Conservation (phyloP, 2,329 filamentous ascomycete genomes). For the Mollisia scopiformis region DNA sequence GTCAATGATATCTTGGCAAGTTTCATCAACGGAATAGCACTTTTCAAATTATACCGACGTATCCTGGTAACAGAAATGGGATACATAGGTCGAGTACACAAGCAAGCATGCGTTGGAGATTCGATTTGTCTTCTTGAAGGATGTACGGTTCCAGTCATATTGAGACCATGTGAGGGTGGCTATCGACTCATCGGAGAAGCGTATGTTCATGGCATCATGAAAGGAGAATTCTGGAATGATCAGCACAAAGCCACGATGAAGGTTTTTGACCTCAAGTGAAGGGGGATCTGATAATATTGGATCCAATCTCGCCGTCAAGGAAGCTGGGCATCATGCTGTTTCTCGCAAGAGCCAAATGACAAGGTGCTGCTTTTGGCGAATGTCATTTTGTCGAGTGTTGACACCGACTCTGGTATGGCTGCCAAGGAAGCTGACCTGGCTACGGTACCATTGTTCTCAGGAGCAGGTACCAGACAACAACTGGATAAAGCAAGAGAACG, state of each 20-base stretch:
- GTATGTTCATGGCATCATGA: neutral
- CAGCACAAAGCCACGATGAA: neutral
- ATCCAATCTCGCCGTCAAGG: conserved; percentile 14
- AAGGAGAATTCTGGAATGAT: neutral
- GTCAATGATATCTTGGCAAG: neutral
- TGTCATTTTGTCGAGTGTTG: too few species aligned
- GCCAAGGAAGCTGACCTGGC: too few species aligned
- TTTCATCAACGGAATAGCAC: neutral
- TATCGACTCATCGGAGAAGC: neutral
- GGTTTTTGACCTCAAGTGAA: neutral
- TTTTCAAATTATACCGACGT: neutral
- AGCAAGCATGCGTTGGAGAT: neutral
- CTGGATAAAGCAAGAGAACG: conserved; percentile 13
- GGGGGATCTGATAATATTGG: conserved; percentile 11
- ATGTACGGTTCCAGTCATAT: neutral
- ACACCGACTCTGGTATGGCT: too few species aligned
- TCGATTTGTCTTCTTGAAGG: neutral
- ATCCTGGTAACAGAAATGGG: neutral
- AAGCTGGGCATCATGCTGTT: conserved; percentile 11
- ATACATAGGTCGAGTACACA: neutral
- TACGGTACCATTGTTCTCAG: too few species aligned
- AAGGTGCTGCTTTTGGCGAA: too few species aligned
- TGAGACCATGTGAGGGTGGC: neutral
- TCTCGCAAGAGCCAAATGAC: too few species aligned
- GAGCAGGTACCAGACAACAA: conserved; percentile 11